These are phyloP conservation scores for Hirschioporus abietinus DNA, from an alignment of 768 basidiomycete genomes.

Conservation along the genomic window DNA sequence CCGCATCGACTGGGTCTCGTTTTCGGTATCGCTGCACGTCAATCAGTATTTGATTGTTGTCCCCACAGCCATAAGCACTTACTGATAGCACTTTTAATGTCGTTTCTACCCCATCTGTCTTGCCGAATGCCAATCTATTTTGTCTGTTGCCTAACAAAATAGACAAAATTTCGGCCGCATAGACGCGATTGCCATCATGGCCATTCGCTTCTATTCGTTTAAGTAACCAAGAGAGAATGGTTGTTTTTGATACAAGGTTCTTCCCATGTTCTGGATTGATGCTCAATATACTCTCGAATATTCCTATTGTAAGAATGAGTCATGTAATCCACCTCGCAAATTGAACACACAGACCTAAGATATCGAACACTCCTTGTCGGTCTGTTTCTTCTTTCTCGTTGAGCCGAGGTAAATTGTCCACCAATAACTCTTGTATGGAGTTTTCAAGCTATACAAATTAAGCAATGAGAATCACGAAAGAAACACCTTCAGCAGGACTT, in stretches of 20 bases:
- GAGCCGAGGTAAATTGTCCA: slow-evolving; percentile 83
- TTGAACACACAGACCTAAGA: slow-evolving; percentile 52
- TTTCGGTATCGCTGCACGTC: slow-evolving; percentile 72
- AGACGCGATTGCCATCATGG: slow-evolving; percentile 88
- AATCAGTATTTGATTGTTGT: slow-evolving; percentile 12
- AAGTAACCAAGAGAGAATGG: slow-evolving; percentile 73
- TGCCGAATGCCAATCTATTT: slow-evolving; percentile 65
- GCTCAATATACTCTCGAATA: slow-evolving; percentile 89
- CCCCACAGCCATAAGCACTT: slow-evolving; percentile 12
- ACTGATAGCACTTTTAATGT: slow-evolving; percentile 78
- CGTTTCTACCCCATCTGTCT: slow-evolving; percentile 73
- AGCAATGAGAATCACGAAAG: slow-evolving; percentile 6
- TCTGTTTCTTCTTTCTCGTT: slow-evolving; percentile 91
- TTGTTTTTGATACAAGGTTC: slow-evolving; percentile 68
- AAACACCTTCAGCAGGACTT: slow-evolving; percentile 24
- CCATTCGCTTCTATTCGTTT: slow-evolving; percentile 63
- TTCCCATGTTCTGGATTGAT: slow-evolving; percentile 75
- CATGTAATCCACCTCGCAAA: neutral
- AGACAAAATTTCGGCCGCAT: slow-evolving; percentile 90
- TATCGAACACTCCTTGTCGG: slow-evolving; percentile 86
- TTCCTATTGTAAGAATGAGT: slow-evolving; percentile 39
- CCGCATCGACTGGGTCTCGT: slow-evolving; percentile 77
- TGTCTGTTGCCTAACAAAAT: slow-evolving; percentile 73
- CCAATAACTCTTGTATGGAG: slow-evolving; percentile 81
- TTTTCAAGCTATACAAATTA: slow-evolving; percentile 60